Evolutionary conservation across 2,329 filamentous ascomycete genomes (phyloP), one percentile per base, ranked within the genome.

Genomic region (Cladosporium sp.): DNA sequence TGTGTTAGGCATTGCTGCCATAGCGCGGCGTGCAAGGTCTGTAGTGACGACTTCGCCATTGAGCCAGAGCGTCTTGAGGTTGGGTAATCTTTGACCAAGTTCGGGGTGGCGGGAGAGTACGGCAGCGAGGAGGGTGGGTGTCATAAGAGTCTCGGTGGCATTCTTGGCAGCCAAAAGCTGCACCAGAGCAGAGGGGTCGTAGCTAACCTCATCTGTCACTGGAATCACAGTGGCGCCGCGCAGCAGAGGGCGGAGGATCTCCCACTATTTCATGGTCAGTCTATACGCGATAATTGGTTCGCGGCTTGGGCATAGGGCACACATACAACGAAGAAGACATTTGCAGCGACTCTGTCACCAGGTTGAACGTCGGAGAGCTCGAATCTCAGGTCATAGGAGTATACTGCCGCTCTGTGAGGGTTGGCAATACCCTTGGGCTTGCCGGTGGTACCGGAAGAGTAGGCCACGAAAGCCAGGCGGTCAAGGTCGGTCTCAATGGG

Each of bases 41-140:
- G 88, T 88, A 0, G 88, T 90, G 53, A 92, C 89, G 1, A 93
- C 89, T 73, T 93, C 89, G 50, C 89, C 89, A 64, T 93, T 92
- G 28, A 93, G 77, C 89, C 89, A 92, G 28, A 92, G 73, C 0
- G 86, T 89, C 44, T 82, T 83, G 57, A 93, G 75, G 17, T 87
- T 73, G 7, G 87, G 85, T 8, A 92, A 77, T 40, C 83, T 80
- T 24, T 78, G 74, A 17, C 81, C 83, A 52, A 92, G 80, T 44
- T 86, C 78, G 13, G 48, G 35, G 69, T 91, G 85, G 42, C 88
- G 81, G 1, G 87, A 80, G 17, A 93, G 80, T 2, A 91, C 84
- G 1, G 89, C 88, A 24, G 89, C 85, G 45, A 93, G 78, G 13
- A 93, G 80, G 0, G 89, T 92, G 0, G 89, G 89, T 0, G 89